phyloP scores from a whole-genome alignment of 2,329 filamentous ascomycete species.

The Gnomoniopsis sp. region DNA sequence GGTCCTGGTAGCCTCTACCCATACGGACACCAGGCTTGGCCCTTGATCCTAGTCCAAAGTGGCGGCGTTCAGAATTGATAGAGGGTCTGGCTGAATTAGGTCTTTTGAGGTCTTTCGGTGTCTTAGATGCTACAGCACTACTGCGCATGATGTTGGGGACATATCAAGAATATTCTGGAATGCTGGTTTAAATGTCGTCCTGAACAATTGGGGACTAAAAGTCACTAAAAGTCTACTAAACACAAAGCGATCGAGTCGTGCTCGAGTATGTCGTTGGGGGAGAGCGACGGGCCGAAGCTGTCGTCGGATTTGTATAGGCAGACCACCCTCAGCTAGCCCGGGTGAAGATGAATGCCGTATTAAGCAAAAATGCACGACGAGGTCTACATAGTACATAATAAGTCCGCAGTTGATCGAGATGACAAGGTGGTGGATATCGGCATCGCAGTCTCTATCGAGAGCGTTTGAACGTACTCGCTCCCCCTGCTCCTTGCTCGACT shows the following conservation, averaged over 20 bases:
- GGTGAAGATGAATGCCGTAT: neutral
- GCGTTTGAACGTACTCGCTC: neutral
- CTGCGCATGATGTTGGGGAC: no score
- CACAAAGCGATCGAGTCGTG: neutral
- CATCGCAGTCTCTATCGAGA: neutral
- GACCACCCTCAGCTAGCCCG: neutral
- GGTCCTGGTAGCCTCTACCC: constrained; percentile 2
- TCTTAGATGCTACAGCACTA: no score
- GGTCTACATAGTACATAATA: no score
- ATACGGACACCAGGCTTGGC: neutral
- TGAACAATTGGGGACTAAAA: no score
- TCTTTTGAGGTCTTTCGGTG: no score
- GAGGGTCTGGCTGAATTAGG: no score
- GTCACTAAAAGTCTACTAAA: no score
- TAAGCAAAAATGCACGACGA: neutral
- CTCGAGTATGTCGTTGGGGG: no score
- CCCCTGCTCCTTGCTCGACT: neutral
- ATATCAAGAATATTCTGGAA: neutral
- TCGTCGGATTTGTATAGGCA: neutral
- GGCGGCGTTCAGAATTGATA: no score
- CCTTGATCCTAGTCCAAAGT: neutral
- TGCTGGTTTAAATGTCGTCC: neutral
- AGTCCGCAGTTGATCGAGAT: no score
- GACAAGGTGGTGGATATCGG: neutral
- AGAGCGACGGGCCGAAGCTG: neutral